Evolutionary conservation across 352 stramenopile species (phyloP).

Genomic region (Pythium rishiriense): DNA sequence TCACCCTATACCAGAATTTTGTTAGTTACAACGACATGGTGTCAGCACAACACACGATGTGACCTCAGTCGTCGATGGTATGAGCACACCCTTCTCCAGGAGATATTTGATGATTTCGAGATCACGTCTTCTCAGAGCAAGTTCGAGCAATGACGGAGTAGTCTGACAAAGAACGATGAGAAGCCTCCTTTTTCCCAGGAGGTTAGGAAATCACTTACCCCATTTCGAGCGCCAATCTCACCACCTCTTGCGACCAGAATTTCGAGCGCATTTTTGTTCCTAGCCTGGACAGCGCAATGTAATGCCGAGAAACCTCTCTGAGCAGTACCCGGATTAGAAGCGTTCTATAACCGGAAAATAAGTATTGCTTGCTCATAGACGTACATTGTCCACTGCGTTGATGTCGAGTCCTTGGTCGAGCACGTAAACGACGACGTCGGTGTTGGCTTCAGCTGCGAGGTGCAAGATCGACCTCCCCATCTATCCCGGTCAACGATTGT

Average conservation of each 20-base stretch:
- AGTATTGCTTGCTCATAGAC: too few species aligned
- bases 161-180: background rate
- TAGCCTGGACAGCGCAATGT: conserved; percentile 12
- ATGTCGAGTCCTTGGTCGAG: background rate
- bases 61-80: conserved; percentile 1
- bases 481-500: background rate
- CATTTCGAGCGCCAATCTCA: background rate
- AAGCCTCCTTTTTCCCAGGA: background rate
- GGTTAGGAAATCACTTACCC: background rate
- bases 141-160: conserved; percentile 1
- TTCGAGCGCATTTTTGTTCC: background rate
- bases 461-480: conserved; percentile 10
- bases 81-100: background rate
- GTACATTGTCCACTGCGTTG: conserved; percentile 7
- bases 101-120: background rate
- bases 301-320: conserved; percentile 11
- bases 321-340: too few species aligned
- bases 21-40: background rate
- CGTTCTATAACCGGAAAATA: too few species aligned
- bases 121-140: conserved; percentile 4
- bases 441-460: background rate
- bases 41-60: background rate
- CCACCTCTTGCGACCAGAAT: conserved; percentile 1
- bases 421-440: background rate
- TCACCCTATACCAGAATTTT: background rate